Percentiles rank a stretch among this genome's conserved stretches.
phyloP scores from a whole-genome alignment of 2,329 filamentous ascomycete genomes.

The Colletotrichum plurivorum region DNA sequence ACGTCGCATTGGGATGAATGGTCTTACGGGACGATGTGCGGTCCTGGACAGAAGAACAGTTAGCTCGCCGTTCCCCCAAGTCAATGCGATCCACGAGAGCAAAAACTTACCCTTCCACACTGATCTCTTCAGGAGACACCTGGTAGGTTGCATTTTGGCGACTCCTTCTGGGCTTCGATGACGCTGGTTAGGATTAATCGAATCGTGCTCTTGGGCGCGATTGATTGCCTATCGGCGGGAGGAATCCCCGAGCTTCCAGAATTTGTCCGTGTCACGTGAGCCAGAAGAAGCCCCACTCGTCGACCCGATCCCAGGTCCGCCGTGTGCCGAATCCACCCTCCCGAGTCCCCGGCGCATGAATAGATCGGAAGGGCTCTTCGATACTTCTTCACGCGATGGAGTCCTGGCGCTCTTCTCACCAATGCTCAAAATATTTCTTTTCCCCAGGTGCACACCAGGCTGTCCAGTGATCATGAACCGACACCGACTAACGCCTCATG shows the following conservation, averaged over 20 bases:
- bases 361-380: no score
- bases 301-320: background rate
- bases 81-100: background rate
- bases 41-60: slow-evolving; percentile 52
- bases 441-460: no score
- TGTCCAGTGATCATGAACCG: no score
- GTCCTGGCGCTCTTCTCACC: no score
- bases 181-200: slow-evolving; percentile 20
- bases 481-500: no score
- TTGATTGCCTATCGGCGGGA: slow-evolving; percentile 16
- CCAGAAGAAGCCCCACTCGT: background rate
- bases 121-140: slow-evolving; percentile 79
- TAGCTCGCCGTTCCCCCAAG: background rate
- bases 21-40: slow-evolving; percentile 68
- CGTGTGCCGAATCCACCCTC: no score
- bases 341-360: no score
- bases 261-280: slow-evolving; percentile 38
- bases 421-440: no score
- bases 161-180: slow-evolving; percentile 9
- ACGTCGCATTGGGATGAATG: slow-evolving; percentile 1
- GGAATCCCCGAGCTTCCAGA: slow-evolving; percentile 38
- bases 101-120: slow-evolving; percentile 85
- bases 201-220: slow-evolving; percentile 17
- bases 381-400: no score
- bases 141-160: slow-evolving; percentile 76